A percentile compares a stretch with the other conserved stretches of the same genome.
phyloP scores from a whole-genome alignment of 371 early-diverging fungal genomes.

The Mucor irregularis region DNA sequence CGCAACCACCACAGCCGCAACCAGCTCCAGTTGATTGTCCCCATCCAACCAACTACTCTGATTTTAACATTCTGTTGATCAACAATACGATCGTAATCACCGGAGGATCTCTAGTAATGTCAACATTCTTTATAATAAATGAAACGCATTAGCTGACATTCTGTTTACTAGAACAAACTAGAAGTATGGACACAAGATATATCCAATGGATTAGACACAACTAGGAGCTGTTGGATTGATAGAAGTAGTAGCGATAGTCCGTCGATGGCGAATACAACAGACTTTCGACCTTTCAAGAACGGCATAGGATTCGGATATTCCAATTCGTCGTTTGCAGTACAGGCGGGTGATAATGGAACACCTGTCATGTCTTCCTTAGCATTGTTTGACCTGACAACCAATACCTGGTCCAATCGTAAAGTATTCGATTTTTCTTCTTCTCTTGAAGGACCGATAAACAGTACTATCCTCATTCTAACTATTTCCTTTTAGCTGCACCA shows the following conservation, averaged over 20 bases:
- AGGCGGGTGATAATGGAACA: constrained; percentile 15
- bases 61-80: constrained; percentile 12
- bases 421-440: neutral
- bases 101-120: constrained; percentile 25
- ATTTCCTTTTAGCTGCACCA: neutral
- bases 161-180: constrained; percentile 12
- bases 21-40: too few species aligned
- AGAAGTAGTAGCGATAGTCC: neutral
- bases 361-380: constrained; percentile 5
- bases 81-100: constrained; percentile 10
- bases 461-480: too few species aligned
- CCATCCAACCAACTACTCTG: constrained; percentile 21
- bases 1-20: neutral
- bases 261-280: neutral
- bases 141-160: neutral
- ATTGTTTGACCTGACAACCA: constrained; percentile 4
- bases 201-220: constrained; percentile 20
- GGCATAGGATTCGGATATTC: constrained; percentile 16
- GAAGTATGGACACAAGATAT: constrained; percentile 36
- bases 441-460: too few species aligned
- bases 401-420: constrained; percentile 17
- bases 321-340: constrained; percentile 9
- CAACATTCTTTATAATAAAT: neutral
- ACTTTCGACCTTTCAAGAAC: constrained; percentile 6
- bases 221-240: constrained; percentile 18